A percentile compares a stretch with the other conserved stretches of the same genome.
Evolutionary conservation across 768 basidiomycete genomes (phyloP).

Genomic region (Trichaptum fuscoviolaceum): DNA sequence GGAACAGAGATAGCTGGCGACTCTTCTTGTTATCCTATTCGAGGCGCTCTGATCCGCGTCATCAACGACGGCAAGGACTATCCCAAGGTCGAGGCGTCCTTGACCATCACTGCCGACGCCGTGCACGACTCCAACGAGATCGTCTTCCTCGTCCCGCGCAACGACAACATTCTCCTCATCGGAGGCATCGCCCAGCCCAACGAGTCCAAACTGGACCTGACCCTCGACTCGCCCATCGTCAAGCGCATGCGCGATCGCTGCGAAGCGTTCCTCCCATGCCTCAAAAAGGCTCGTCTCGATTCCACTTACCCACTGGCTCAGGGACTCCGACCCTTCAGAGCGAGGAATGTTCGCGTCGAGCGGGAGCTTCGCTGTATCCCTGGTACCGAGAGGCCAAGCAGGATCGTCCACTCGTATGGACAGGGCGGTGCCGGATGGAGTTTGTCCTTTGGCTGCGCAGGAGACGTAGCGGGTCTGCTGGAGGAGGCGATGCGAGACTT

Average conservation of each 20-base stretch:
- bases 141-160: slow-evolving; percentile 32
- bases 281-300: slow-evolving; percentile 24
- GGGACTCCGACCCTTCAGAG: slow-evolving; percentile 25
- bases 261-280: slow-evolving; percentile 23
- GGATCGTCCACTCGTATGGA: slow-evolving; percentile 23
- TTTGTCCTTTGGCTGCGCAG: too few relatives aligned
- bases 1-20: slow-evolving; percentile 29
- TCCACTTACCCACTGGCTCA: slow-evolving; percentile 22
- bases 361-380: slow-evolving; percentile 17
- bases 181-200: slow-evolving; percentile 27
- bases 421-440: too few relatives aligned
- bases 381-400: slow-evolving; percentile 13
- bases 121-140: slow-evolving; percentile 27
- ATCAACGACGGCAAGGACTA: slow-evolving; percentile 32
- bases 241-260: slow-evolving; percentile 26
- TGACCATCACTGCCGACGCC: slow-evolving; percentile 29
- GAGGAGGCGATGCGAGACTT: too few relatives aligned
- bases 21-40: slow-evolving; percentile 29
- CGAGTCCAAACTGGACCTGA: slow-evolving; percentile 21
- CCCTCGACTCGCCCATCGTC: slow-evolving; percentile 24
- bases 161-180: slow-evolving; percentile 30
- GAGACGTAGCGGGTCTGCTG: too few relatives aligned
- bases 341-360: slow-evolving; percentile 25
- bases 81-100: slow-evolving; percentile 28
- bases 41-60: slow-evolving; percentile 32